phyloP scores from a whole-genome alignment of 169 alveolate species.

The Plasmodium gonderi region DNA sequence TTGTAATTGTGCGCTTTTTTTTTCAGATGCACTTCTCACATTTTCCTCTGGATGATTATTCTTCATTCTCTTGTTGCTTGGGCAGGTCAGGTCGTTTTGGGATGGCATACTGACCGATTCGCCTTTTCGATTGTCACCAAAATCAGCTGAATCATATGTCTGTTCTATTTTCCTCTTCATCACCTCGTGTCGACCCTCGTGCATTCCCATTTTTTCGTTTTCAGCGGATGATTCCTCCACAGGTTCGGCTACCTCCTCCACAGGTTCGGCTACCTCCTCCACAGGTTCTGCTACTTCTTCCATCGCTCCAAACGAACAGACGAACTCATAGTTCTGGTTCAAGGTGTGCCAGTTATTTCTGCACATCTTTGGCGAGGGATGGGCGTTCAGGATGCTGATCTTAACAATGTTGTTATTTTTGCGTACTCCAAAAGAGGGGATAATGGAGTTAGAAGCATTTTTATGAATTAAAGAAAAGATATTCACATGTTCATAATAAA shows the following conservation, averaged over 20 bases:
- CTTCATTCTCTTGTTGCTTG: not conserved
- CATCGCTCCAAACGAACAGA: not conserved
- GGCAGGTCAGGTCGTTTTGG: not conserved
- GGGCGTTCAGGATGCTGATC: not conserved
- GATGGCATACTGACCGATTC: not conserved
- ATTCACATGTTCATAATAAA: slow-evolving; percentile 25
- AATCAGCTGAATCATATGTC: not conserved
- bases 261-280: not conserved
- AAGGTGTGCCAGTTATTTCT: not conserved
- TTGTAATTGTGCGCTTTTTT: not conserved
- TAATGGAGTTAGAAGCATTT: slow-evolving; percentile 32
- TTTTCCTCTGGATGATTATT: not conserved
- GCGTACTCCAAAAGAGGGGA: slow-evolving; percentile 38
- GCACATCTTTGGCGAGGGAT: not conserved
- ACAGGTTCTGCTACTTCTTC: not conserved
- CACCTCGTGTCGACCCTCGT: not conserved
- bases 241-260: not conserved
- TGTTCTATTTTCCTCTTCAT: not conserved
- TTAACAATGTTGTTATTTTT: slow-evolving; percentile 32
- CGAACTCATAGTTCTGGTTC: not conserved
- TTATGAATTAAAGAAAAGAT: slow-evolving; percentile 39
- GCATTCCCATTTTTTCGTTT: not conserved
- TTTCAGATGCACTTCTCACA: not conserved
- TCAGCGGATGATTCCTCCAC: not conserved
- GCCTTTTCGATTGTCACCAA: not conserved